A percentile compares a stretch with the other conserved stretches of the same genome.
Evolutionary conservation across 2,329 filamentous ascomycete species (phyloP).

Genomic region (Colletotrichum sp.): DNA sequence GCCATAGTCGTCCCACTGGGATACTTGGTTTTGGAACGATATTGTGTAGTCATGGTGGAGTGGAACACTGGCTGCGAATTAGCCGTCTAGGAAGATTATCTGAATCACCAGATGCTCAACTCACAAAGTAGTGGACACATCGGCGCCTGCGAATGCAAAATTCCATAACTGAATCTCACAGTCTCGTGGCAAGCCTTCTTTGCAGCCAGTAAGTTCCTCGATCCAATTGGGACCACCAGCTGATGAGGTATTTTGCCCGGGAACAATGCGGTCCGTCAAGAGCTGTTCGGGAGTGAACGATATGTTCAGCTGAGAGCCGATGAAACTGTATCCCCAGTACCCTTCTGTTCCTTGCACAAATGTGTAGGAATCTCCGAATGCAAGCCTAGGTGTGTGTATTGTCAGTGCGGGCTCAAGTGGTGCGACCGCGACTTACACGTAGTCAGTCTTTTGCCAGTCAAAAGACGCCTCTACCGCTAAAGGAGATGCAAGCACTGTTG

Average conservation of each 20-base stretch:
- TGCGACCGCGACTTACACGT: constrained; percentile 21
- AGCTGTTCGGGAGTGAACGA: constrained; percentile 48
- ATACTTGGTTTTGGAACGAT: constrained; percentile 50
- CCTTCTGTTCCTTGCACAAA: constrained; percentile 60
- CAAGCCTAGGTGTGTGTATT: constrained; percentile 33
- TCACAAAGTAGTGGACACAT: constrained; percentile 30
- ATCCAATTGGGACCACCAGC: constrained; percentile 61
- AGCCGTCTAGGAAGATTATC: fast-evolving
- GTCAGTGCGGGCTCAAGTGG: fast-evolving
- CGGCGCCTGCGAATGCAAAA: constrained; percentile 60
- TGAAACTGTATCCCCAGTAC: constrained; percentile 56
- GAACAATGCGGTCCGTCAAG: constrained; percentile 50
- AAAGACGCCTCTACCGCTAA: neutral
- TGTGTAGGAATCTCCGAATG: constrained; percentile 57
- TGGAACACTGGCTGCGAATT: constrained; percentile 36
- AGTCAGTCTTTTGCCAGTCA: constrained; percentile 25
- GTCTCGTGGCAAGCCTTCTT: constrained; percentile 44
- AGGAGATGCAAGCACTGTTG: neutral
- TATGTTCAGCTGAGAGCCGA: constrained; percentile 55
- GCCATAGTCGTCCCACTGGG: constrained; percentile 48
- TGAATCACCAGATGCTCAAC: neutral
- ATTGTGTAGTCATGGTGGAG: constrained; percentile 55
- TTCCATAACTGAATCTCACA: constrained; percentile 58
- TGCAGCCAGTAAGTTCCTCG: constrained; percentile 55
- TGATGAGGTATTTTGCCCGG: constrained; percentile 51